phyloP scores from a whole-genome alignment of 805 yeast genomes.

The Torulaspora franciscae region DNA sequence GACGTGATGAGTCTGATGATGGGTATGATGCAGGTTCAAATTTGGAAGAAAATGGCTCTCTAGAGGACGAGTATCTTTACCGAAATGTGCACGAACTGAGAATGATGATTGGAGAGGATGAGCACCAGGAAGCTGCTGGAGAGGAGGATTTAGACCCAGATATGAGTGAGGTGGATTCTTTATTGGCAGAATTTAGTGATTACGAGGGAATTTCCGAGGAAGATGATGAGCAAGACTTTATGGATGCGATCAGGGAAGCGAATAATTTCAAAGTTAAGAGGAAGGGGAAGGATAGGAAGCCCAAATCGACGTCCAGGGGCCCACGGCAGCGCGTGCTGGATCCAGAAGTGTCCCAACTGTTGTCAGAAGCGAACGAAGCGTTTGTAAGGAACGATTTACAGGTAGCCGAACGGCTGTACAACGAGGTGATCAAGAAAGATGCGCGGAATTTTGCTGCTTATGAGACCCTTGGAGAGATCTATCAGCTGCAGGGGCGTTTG shows the following conservation, averaged over 20 bases:
- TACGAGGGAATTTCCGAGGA: constrained; percentile 37
- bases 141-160: constrained; percentile 7
- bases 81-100: constrained; percentile 34
- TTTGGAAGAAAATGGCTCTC: neutral
- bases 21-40: neutral
- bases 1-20: neutral
- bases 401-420: constrained; percentile 54
- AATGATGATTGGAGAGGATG: constrained; percentile 20
- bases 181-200: constrained; percentile 37
- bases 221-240: constrained; percentile 43
- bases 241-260: constrained; percentile 64
- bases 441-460: constrained; percentile 78
- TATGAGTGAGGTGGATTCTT: constrained; percentile 35
- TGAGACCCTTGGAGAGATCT: constrained; percentile 82
- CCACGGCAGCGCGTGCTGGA: constrained; percentile 42
- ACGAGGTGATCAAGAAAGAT: constrained; percentile 71
- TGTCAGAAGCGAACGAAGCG: constrained; percentile 75
- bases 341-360: constrained; percentile 64
- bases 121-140: constrained; percentile 11
- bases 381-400: constrained; percentile 62
- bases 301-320: constrained; percentile 24
- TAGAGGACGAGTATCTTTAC: constrained; percentile 29
- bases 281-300: constrained; percentile 36
- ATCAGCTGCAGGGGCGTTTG: constrained; percentile 57
- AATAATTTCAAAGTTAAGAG: constrained; percentile 52